These are phyloP conservation scores for Mucor sp. DNA, from an alignment of 371 early-diverging fungal species.

Conservation along the genomic window DNA sequence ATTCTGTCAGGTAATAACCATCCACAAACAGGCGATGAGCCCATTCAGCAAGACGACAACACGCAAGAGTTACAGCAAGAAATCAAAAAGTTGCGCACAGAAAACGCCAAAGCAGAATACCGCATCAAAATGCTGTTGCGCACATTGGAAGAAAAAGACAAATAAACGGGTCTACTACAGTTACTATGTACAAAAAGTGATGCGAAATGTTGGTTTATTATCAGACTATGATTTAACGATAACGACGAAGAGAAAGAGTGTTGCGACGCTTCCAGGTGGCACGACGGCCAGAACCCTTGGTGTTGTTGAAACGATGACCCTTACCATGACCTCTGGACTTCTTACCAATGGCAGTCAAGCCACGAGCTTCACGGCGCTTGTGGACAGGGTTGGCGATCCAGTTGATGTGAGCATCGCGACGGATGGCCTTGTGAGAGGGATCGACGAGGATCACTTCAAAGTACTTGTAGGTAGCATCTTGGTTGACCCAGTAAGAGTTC, in stretches of 20 bases:
- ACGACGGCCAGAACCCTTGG: slow-evolving; percentile 95
- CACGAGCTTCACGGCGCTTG: slow-evolving; percentile 99
- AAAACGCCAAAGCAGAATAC: slow-evolving; percentile 45
- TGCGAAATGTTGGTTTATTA: neutral
- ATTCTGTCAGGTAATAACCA: neutral
- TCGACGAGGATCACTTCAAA: slow-evolving; percentile 99
- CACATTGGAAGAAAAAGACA: slow-evolving; percentile 34
- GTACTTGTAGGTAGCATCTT: slow-evolving; percentile 98
- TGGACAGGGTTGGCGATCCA: slow-evolving; percentile 98
- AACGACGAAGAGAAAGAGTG: slow-evolving; percentile 82
- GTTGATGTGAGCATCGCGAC: slow-evolving; percentile 98
- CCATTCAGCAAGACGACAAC: neutral
- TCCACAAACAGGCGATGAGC: neutral
- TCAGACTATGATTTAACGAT: slow-evolving; percentile 60
- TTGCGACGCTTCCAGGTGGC: slow-evolving; percentile 76
- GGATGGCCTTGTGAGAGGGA: slow-evolving; percentile 95
- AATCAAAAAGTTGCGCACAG: slow-evolving; percentile 25
- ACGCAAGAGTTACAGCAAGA: slow-evolving; percentile 24
- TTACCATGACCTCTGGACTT: slow-evolving; percentile 98
- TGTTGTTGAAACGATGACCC: slow-evolving; percentile 99
- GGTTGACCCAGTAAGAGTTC: slow-evolving; percentile 99
- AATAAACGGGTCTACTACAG: slow-evolving; percentile 9
- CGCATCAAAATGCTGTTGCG: slow-evolving; percentile 40
- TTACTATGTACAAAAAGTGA: slow-evolving; percentile 6
- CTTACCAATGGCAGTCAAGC: slow-evolving; percentile 96